Base-by-base conservation (phyloP, 2,329 filamentous ascomycete species). In the Thelonectria rubi region DNA sequence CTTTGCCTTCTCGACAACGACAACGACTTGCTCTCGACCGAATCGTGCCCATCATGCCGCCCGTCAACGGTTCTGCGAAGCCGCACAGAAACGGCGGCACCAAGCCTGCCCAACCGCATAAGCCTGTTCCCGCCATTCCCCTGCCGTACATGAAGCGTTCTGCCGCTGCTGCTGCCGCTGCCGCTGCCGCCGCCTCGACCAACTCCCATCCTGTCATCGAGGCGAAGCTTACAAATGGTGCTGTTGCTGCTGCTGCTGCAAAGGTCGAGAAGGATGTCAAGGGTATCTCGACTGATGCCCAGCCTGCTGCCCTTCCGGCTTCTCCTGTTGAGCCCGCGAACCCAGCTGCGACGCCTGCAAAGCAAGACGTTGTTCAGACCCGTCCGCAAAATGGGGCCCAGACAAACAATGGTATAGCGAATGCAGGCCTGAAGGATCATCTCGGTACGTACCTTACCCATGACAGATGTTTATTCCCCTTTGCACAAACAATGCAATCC, bases 131-230 rank as follows among this genome's bases (percentile, higher is more conserved):
- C 60, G 78, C 73, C 57, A 74, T 80, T 47, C 78, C 78, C 50
- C 65, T 80, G 63, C 76, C 76, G 17, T 73, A 77, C 63, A 71
- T 76, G 52, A 80, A 78, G 66, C 76, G 77, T 58, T 73, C 74
- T 58, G 74, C 75, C 39, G 70, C 75, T 57, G 64, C 72, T 24
- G 66, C 66, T 58, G 57, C 66, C 57, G 42, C 60, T 52, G 55
- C 61, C 24, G 55, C 65, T 15, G 50, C 47, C 47, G 49, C 56
- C 58, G 47, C 56, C 34, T 55, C 68, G 45, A 60, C 51, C 50
- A 59, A 58, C 49, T 40, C 64, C 42, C 54, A 65, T 43, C 34
- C 62, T 15, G 50, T 53, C 55, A 52, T 47, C 65, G 65, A 71
- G 52, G 40, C 57, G 26, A 71, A 70, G 59, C 58, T 63, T n/a